phyloP scores from a whole-genome alignment of 768 basidiomycete genomes.

The Aureoboletus auriporus region DNA sequence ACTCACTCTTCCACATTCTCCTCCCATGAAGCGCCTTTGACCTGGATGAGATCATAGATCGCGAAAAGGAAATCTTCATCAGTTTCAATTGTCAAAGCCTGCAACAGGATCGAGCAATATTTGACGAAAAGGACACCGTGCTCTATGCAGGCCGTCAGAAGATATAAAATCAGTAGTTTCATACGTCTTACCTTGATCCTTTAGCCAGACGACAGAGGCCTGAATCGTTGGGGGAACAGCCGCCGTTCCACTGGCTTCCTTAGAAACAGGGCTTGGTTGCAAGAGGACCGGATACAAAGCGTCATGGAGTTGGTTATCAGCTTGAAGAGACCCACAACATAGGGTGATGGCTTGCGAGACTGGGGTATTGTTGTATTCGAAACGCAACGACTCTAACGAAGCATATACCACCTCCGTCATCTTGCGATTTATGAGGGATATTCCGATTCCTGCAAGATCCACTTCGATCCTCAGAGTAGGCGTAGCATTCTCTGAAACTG shows the following conservation, averaged over 20 bases:
- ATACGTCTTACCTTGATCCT: constrained; percentile 72
- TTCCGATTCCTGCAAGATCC: constrained; percentile 84
- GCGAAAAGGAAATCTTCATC: constrained; percentile 96
- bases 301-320: constrained; percentile 98
- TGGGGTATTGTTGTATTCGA: constrained; percentile 80
- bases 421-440: constrained; percentile 86
- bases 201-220: constrained; percentile 82
- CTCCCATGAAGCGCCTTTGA: constrained; percentile 91
- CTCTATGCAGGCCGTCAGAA: constrained; percentile 42
- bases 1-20: constrained; percentile 70
- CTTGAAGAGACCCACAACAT: constrained; percentile 82
- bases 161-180: neutral
- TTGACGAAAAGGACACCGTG: constrained; percentile 98
- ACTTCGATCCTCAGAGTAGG: constrained; percentile 65
- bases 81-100: constrained; percentile 92
- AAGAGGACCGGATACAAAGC: constrained; percentile 92
- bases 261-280: constrained; percentile 86
- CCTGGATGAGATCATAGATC: constrained; percentile 85
- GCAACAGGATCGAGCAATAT: constrained; percentile 90
- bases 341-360: constrained; percentile 78
- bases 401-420: constrained; percentile 89
- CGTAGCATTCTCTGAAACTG: constrained; percentile 67
- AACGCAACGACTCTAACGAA: constrained; percentile 69
- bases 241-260: constrained; percentile 69
- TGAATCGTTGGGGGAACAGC: constrained; percentile 82